Conservation (phyloP, 345 rosid species). For the Lepidium didymum region DNA sequence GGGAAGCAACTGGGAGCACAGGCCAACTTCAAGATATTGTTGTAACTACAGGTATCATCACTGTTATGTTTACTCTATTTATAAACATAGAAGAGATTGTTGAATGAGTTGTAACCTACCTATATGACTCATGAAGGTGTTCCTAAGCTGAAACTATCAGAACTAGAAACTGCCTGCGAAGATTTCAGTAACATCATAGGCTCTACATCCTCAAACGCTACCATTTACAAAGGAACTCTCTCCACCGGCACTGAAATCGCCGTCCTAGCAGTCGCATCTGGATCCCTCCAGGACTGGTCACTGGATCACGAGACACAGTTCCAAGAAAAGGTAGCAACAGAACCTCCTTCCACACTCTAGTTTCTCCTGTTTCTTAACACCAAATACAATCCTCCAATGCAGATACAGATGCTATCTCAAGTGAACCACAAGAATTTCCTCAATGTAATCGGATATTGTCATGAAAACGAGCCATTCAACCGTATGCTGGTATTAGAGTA, state of each 20-base stretch:
- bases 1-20: slow-evolving; percentile 52
- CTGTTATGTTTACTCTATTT: slow-evolving; percentile 2
- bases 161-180: slow-evolving; percentile 91
- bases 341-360: neutral
- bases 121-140: slow-evolving; percentile 29
- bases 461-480: slow-evolving; percentile 78
- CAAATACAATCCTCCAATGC: slow-evolving; percentile 24
- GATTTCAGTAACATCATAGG: slow-evolving; percentile 96
- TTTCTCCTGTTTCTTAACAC: neutral
- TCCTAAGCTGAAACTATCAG: slow-evolving; percentile 83
- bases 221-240: slow-evolving; percentile 80
- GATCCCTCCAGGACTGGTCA: slow-evolving; percentile 63
- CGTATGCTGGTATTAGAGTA: slow-evolving; percentile 95
- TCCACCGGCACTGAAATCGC: slow-evolving; percentile 90
- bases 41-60: slow-evolving; percentile 52
- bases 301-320: slow-evolving; percentile 54
- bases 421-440: slow-evolving; percentile 90
- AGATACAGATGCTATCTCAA: slow-evolving; percentile 76
- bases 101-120: neutral
- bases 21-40: slow-evolving; percentile 77
- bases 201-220: slow-evolving; percentile 48
- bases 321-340: slow-evolving; percentile 56
- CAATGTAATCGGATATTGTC: slow-evolving; percentile 82
- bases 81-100: neutral
- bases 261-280: slow-evolving; percentile 48